Percentiles rank a stretch among this genome's conserved stretches.
phyloP scores from a whole-genome alignment of 2,329 filamentous ascomycete genomes.

The Elsinoe necatrix region DNA sequence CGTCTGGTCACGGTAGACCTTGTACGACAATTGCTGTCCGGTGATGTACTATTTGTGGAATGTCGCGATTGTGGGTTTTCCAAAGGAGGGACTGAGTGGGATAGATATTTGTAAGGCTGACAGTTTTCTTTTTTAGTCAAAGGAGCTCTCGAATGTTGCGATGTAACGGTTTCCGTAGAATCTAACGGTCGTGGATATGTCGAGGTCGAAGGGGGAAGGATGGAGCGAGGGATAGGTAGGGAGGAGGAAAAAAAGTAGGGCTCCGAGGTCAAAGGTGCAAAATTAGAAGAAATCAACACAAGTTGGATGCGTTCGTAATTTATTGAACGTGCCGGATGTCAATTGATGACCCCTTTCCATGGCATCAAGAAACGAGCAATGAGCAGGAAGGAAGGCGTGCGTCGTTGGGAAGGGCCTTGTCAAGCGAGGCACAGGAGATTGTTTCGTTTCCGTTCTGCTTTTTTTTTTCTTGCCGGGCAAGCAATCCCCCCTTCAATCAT shows the following conservation, averaged over 20 bases:
- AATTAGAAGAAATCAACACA: not conserved
- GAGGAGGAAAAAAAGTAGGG: slow-evolving; percentile 3
- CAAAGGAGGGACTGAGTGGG: slow-evolving; percentile 5
- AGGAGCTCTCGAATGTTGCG: slow-evolving; percentile 9
- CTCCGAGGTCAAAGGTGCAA: slow-evolving; percentile 8
- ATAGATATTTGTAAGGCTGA: slow-evolving; percentile 12
- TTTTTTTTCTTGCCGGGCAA: not conserved
- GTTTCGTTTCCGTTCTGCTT: slow-evolving; percentile 13
- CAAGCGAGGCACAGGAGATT: slow-evolving; percentile 12
- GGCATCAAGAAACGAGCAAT: slow-evolving; percentile 13
- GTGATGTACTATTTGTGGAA: slow-evolving; percentile 9
- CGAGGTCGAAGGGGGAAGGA: not conserved
- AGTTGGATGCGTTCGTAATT: slow-evolving; percentile 11
- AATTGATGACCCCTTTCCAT: slow-evolving; percentile 7
- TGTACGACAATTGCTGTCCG: not conserved
- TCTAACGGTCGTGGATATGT: slow-evolving; percentile 8
- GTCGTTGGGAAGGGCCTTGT: slow-evolving; percentile 7
- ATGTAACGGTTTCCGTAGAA: slow-evolving; percentile 1
- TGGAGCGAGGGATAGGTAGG: slow-evolving; percentile 2
- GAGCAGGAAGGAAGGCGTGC: slow-evolving; percentile 10
- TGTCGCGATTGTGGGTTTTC: not conserved
- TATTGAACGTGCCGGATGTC: slow-evolving; percentile 13
- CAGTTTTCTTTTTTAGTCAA: slow-evolving; percentile 6
- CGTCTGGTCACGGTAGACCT: slow-evolving; percentile 4
- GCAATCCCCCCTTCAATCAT: slow-evolving; percentile 9